These are phyloP conservation scores for Candida sanyiensis DNA, from an alignment of 805 yeast species.

Conservation along the genomic window DNA sequence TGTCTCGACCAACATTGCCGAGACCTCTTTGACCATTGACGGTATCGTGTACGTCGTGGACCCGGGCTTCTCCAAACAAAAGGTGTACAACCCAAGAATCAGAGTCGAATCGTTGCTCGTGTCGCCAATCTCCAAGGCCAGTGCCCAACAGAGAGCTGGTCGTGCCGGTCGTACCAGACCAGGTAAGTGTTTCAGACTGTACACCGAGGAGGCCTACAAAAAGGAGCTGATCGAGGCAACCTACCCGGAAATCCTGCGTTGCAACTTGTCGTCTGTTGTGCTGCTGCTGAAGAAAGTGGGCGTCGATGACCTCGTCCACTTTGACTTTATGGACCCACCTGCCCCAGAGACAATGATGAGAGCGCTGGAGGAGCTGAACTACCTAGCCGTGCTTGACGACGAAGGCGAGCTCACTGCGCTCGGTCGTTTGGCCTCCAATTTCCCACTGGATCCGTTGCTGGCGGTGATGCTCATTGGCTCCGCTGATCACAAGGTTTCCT, in stretches of 20 bases:
- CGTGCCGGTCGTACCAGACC: constrained; percentile 99
- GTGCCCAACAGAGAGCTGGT: constrained; percentile 98
- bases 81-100: constrained; percentile 92
- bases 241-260: constrained; percentile 90
- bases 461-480: constrained; percentile 91
- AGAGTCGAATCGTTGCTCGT: constrained; percentile 92
- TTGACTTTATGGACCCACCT: constrained; percentile 98
- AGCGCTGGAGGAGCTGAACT: constrained; percentile 91
- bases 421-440: constrained; percentile 85
- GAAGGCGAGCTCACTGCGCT: constrained; percentile 86
- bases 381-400: constrained; percentile 82
- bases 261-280: constrained; percentile 87
- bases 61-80: constrained; percentile 95
- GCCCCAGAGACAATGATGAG: constrained; percentile 99
- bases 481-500: constrained; percentile 78
- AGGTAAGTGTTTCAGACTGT: constrained; percentile 93
- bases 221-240: constrained; percentile 92
- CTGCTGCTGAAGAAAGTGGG: constrained; percentile 91
- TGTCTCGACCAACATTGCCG: constrained; percentile 92
- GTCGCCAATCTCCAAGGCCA: constrained; percentile 94
- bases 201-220: constrained; percentile 94
- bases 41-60: constrained; percentile 97
- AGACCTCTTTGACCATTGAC: constrained; percentile 94
- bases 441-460: constrained; percentile 93
- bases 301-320: constrained; percentile 91